Evolutionary conservation across 352 stramenopile genomes (phyloP), one percentile per base, ranked within the genome.

Genomic region (Phytophthora chlamydospora): DNA sequence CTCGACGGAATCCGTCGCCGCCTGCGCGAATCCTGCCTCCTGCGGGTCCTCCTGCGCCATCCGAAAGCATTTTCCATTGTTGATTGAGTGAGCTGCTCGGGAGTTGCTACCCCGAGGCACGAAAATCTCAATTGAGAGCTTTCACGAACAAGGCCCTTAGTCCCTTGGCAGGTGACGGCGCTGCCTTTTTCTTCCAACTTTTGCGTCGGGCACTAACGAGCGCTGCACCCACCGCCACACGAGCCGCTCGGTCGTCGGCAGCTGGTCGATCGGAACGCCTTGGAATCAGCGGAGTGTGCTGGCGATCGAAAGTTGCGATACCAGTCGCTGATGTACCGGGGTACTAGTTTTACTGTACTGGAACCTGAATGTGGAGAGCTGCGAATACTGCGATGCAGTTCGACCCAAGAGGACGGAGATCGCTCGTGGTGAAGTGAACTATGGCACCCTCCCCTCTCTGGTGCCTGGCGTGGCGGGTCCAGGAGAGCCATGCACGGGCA

Each of bases 171-270:
- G 56, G 48, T 71, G 55, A 52, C 29, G 24, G 11, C 31, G 58
- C 50, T 68, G 64, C 24, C 58, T 68, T 68, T 71, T 61, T 68
- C 64, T 68, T 67, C 64, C 64, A 60, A 58, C 47, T 68, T 24
- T 60, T 45, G 19, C 27, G 47, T 21, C 55, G 27, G 27, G 62
- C 56, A 71, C 62, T 57, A 56, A 67, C 42, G 56, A 12, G 13
- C 35, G 41, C 49, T 67, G 56, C 62, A 68, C 64, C 58, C 58
- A 72, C 13, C 35, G 49, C 54, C 36, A 27, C 34, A 24, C 21
- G 21, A 24, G 21, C 21, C 21, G 49, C 43, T 51, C 16, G 29
- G 39, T 34, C 45, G 21, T 41, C 43, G 12, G 46, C 57, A 67
- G 56, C 47, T 71, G 56, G 48, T 34, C 48, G 48, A 62, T 31